Evolutionary conservation across 768 basidiomycete species (phyloP), one percentile per base, ranked within the genome.

Genomic region (Tylopilus sp.): DNA sequence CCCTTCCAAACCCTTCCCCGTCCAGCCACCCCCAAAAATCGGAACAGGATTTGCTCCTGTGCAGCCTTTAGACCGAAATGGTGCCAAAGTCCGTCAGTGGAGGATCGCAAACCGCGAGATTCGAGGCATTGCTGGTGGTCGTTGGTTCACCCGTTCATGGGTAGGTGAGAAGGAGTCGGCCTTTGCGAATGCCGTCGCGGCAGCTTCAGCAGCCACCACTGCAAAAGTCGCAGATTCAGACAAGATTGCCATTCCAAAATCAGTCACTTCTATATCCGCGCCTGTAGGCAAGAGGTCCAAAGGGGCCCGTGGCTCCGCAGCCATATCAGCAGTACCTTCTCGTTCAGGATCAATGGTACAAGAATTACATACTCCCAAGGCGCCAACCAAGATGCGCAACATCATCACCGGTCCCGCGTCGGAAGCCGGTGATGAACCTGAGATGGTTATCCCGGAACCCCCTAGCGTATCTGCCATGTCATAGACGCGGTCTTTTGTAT

Each of bases 141-240:
- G 89, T 36, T 92, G 89, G 89, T 85, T 90, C 59, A 72, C 83
- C 7, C 79, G 78, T 29, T 72, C 86, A n/a, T 92, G 88, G 88
- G 86, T 89, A n/a, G 89, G 89, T 22, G 85, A 84, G 55, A 89
- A 87, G 67, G 87, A 89, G 46, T 89, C 87, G 11, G 79, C 86
- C 45, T 83, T 78, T 53, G 79, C 83, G 8, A 60, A 69, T 24
- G 67, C 72, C 25, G 48, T 69, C 21, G 70, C 71, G 21, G 55
- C 67, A 16, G 48, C 62, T 9, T 54, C 67, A 10, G 60, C 70
- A 14, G 22, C 63, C 4, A 54, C 64, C 24, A 67, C 63, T 9
- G 66, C 72, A 38, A 71, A 62, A 49, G 47, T 50, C 25, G 55
- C 60, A 21, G 70, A 71, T 16, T 53, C 53, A 19, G 69, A 70